Percentiles rank a stretch among this genome's conserved stretches.
Evolutionary conservation across 495 filamentous ascomycete genomes (phyloP).

Genomic region (Aspergillus sclerotioniger): DNA sequence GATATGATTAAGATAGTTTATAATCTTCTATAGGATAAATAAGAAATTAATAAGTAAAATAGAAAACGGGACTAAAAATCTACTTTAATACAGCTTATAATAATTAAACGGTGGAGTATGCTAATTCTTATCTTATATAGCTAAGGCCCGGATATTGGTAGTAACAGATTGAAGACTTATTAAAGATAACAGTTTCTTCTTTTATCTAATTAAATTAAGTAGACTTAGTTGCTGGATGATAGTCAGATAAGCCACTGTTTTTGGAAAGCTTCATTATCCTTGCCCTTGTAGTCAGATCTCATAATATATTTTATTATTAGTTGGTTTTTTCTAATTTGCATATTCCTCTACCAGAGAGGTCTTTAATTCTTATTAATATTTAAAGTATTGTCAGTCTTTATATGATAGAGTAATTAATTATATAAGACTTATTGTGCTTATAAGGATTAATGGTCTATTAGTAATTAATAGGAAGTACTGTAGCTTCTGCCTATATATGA

Average conservation of each 20-base stretch:
- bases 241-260: slow-evolving; percentile 27
- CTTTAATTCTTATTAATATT: slow-evolving; percentile 25
- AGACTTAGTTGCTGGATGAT: slow-evolving; percentile 21
- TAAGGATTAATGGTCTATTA: slow-evolving; percentile 44
- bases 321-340: slow-evolving; percentile 31
- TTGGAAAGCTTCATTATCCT: slow-evolving; percentile 24
- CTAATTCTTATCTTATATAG: slow-evolving; percentile 26
- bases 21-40: slow-evolving; percentile 2
- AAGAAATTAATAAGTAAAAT: no score
- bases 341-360: slow-evolving; percentile 33
- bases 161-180: slow-evolving; percentile 26
- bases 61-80: neutral
- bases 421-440: slow-evolving; percentile 25
- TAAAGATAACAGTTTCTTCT: slow-evolving; percentile 12
- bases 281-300: slow-evolving; percentile 36
- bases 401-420: slow-evolving; percentile 1
- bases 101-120: slow-evolving; percentile 16
- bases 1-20: slow-evolving; percentile 2
- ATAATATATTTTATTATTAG: slow-evolving; percentile 39
- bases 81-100: slow-evolving; percentile 20
- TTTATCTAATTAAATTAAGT: slow-evolving; percentile 16
- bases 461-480: slow-evolving; percentile 24
- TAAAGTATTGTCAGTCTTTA: slow-evolving; percentile 11
- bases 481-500: slow-evolving; percentile 28
- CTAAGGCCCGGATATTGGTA: slow-evolving; percentile 29